Percentiles rank a stretch among this genome's conserved stretches.
These are phyloP conservation scores for Blumeriella jaapii DNA, from an alignment of 2,329 filamentous ascomycete genomes.

Conservation along the genomic window DNA sequence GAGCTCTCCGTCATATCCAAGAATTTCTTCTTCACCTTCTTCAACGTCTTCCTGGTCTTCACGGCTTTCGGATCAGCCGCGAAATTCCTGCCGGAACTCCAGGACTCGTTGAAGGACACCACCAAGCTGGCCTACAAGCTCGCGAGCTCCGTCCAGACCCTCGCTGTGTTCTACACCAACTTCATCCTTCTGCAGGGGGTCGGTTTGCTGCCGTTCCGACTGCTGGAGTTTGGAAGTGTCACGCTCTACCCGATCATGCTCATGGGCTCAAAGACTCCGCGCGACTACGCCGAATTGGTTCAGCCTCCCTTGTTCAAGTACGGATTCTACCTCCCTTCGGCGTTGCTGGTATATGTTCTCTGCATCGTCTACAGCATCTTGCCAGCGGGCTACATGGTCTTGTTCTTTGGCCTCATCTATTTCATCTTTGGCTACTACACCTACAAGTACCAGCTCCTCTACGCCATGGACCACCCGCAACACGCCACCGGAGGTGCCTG, in stretches of 20 bases:
- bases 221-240: slow-evolving; percentile 82
- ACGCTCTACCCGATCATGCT: slow-evolving; percentile 70
- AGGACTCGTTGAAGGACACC: slow-evolving; percentile 66
- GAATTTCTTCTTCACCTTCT: slow-evolving; percentile 99
- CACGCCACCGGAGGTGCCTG: slow-evolving; percentile 89
- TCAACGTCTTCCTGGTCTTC: slow-evolving; percentile 96
- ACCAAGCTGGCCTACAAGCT: slow-evolving; percentile 65
- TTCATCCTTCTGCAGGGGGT: slow-evolving; percentile 89
- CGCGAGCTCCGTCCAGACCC: slow-evolving; percentile 59
- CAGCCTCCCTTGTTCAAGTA: slow-evolving; percentile 86
- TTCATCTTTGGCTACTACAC: slow-evolving; percentile 76
- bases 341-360: slow-evolving; percentile 85
- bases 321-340: slow-evolving; percentile 88
- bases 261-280: slow-evolving; percentile 71
- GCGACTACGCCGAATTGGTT: slow-evolving; percentile 74
- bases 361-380: slow-evolving; percentile 92
- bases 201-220: slow-evolving; percentile 84
- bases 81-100: slow-evolving; percentile 60
- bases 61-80: slow-evolving; percentile 75
- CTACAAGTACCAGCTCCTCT: slow-evolving; percentile 95
- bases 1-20: slow-evolving; percentile 93
- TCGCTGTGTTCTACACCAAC: slow-evolving; percentile 82
- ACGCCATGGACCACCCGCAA: slow-evolving; percentile 95
- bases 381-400: slow-evolving; percentile 65
- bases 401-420: slow-evolving; percentile 73